Conservation (phyloP, 805 yeast species). For the Cyberlindnera saturnus region DNA sequence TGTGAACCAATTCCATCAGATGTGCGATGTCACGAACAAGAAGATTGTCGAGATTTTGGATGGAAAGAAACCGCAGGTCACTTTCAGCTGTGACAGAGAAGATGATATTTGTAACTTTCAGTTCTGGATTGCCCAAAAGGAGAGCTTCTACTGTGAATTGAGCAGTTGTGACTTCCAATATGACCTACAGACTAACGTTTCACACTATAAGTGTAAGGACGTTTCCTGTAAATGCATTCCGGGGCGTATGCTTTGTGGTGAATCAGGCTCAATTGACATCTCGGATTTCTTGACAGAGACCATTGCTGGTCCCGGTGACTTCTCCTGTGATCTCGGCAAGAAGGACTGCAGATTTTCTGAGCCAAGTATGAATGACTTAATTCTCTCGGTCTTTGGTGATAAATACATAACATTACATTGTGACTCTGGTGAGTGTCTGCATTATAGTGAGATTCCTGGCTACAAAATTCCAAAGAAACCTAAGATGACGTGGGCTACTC, state of each 20-base stretch:
- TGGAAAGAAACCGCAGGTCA: slow-evolving; percentile 85
- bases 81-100: slow-evolving; percentile 78
- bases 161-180: slow-evolving; percentile 63
- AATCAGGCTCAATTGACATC: slow-evolving; percentile 88
- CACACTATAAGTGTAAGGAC: slow-evolving; percentile 71
- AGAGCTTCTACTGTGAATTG: slow-evolving; percentile 86
- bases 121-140: slow-evolving; percentile 90
- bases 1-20: slow-evolving; percentile 76
- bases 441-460: slow-evolving; percentile 90
- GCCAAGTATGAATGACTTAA: slow-evolving; percentile 93
- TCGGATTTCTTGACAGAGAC: slow-evolving; percentile 89
- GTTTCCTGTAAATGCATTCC: slow-evolving; percentile 89
- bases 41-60: slow-evolving; percentile 76
- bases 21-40: slow-evolving; percentile 90
- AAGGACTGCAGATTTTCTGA: slow-evolving; percentile 77
- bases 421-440: slow-evolving; percentile 85
- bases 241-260: slow-evolving; percentile 90
- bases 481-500: slow-evolving; percentile 37
- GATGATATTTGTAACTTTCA: slow-evolving; percentile 75
- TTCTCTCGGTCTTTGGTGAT: slow-evolving; percentile 91
- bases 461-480: slow-evolving; percentile 57
- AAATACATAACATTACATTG: slow-evolving; percentile 79
- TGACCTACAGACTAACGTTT: slow-evolving; percentile 54
- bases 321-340: slow-evolving; percentile 63
- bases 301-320: slow-evolving; percentile 89